phyloP scores from a whole-genome alignment of 495 filamentous ascomycete species.

The Oidiodendron maius region DNA sequence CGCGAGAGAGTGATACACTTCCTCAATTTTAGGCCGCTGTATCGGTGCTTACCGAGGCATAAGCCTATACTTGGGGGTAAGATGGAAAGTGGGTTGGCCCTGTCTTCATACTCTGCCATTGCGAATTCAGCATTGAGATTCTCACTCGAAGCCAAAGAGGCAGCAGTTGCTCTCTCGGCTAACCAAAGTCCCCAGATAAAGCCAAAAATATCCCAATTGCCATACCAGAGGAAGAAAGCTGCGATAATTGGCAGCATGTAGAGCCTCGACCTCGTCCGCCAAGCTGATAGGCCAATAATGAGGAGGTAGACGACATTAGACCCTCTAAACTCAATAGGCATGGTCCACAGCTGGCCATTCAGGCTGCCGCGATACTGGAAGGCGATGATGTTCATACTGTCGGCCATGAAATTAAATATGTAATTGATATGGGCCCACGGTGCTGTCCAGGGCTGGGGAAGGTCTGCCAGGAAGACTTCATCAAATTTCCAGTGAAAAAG shows the following conservation, averaged over 20 bases:
- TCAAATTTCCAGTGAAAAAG: too few relatives aligned
- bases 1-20: too few relatives aligned
- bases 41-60: too few relatives aligned
- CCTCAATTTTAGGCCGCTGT: too few relatives aligned
- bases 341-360: too few relatives aligned
- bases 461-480: too few relatives aligned
- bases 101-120: background rate
- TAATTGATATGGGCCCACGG: too few relatives aligned
- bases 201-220: background rate
- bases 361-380: too few relatives aligned
- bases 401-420: too few relatives aligned
- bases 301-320: constrained; percentile 58
- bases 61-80: background rate
- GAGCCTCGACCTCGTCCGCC: background rate
- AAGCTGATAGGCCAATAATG: constrained; percentile 42
- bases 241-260: background rate
- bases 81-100: background rate
- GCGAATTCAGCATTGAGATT: background rate
- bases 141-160: background rate
- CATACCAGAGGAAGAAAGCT: background rate
- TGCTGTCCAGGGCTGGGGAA: too few relatives aligned
- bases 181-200: background rate
- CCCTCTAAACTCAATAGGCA: constrained; percentile 59
- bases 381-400: too few relatives aligned
- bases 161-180: background rate